Conservation (phyloP, 257 asterid genomes). For the Solanum piurae region DNA sequence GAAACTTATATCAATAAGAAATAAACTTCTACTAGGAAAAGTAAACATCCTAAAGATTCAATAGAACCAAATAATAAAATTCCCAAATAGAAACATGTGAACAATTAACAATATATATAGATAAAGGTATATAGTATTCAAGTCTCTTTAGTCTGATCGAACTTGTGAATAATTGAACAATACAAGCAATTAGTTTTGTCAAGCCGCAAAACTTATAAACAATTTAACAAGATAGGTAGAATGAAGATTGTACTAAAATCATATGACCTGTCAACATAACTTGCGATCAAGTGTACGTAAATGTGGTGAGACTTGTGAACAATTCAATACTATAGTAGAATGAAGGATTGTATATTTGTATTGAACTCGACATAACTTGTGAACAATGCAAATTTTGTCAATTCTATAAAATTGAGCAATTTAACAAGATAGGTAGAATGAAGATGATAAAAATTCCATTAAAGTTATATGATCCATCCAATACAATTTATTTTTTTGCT, state of each 20-base stretch:
- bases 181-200: not conserved
- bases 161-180: no score
- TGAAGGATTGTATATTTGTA: not conserved
- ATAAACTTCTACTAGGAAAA: not conserved
- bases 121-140: no score
- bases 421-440: not conserved
- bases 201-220: not conserved
- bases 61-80: not conserved
- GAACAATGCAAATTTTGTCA: not conserved
- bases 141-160: no score
- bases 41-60: not conserved
- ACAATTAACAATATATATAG: not conserved
- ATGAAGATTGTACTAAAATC: not conserved
- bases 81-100: not conserved
- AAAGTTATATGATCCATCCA: no score
- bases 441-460: not conserved
- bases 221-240: not conserved
- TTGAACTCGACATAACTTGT: not conserved
- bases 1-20: not conserved
- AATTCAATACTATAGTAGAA: not conserved
- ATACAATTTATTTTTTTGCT: no score
- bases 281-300: no score
- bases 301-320: not conserved
- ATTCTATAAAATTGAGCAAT: no score
- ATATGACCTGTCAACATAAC: not conserved